These are phyloP conservation scores for Pichia sp. DNA, from an alignment of 1,139 yeast species.

Conservation along the genomic window DNA sequence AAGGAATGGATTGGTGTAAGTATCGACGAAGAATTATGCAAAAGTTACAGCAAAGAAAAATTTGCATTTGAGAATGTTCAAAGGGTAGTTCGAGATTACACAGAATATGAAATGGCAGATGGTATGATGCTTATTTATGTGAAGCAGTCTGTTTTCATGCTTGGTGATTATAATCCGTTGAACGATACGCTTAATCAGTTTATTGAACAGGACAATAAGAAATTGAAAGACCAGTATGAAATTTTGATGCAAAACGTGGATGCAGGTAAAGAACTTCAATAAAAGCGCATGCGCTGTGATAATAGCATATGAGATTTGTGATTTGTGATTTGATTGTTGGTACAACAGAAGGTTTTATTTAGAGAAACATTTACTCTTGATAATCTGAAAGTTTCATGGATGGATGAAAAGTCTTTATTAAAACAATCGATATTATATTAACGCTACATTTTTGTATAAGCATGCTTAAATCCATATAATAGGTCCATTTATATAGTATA, in stretches of 20 bases:
- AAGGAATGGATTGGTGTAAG: constrained; percentile 18
- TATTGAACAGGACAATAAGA: constrained; percentile 19
- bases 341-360: no score
- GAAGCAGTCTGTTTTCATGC: constrained; percentile 18
- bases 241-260: neutral
- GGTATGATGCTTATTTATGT: constrained; percentile 28
- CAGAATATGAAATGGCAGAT: constrained; percentile 19
- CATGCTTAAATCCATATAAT: no score
- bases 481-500: no score
- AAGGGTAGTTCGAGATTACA: constrained; percentile 15
- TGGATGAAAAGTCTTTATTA: no score
- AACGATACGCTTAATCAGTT: constrained; percentile 17
- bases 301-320: no score
- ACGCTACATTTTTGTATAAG: no score
- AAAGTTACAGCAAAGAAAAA: constrained; percentile 17
- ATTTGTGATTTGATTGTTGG: no score
- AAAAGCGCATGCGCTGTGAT: no score
- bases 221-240: constrained; percentile 10
- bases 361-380: no score
- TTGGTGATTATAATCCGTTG: constrained; percentile 6
- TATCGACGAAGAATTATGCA: constrained; percentile 20
- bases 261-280: no score
- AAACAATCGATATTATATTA: no score
- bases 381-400: no score
- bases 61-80: constrained; percentile 21